Percentiles rank a stretch among this genome's conserved stretches.
Evolutionary conservation across 2,329 filamentous ascomycete species (phyloP).

Genomic region (Aspergillus hortae): DNA sequence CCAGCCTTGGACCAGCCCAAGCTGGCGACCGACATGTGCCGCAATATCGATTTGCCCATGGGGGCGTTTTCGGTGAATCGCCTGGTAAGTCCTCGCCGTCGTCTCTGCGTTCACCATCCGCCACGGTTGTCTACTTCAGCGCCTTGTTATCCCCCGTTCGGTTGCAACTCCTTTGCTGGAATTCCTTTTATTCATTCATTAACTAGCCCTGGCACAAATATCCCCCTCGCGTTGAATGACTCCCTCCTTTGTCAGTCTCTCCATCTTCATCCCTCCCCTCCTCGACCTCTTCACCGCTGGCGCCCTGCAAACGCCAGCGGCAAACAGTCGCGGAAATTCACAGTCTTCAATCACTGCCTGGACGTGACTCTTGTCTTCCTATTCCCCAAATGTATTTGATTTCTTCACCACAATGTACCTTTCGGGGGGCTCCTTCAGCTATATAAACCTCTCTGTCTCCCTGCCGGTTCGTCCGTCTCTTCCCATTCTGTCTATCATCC

Average conservation of each 20-base stretch:
- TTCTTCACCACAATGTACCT: slow-evolving; percentile 11
- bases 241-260: background rate
- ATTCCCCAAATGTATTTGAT: slow-evolving; percentile 4
- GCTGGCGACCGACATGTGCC: slow-evolving; percentile 19
- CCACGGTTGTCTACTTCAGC: background rate
- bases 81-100: slow-evolving; percentile 16
- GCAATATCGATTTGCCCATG: slow-evolving; percentile 22
- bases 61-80: slow-evolving; percentile 20
- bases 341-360: slow-evolving; percentile 5
- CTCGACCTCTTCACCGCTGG: slow-evolving; percentile 8
- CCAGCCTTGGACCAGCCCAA: slow-evolving; percentile 20
- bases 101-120: background rate
- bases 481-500: background rate
- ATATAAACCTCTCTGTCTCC: slow-evolving; percentile 2
- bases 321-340: slow-evolving; percentile 14
- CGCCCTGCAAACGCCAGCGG: slow-evolving; percentile 9
- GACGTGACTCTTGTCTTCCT: slow-evolving; percentile 12
- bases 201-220: no score
- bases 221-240: no score
- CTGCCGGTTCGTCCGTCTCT: background rate
- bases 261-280: background rate
- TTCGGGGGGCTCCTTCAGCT: background rate
- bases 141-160: background rate
- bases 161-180: background rate
- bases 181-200: background rate